A percentile compares a stretch with the other conserved stretches of the same genome.
Evolutionary conservation across 805 yeast species (phyloP).

Genomic region (Candida pseudoglaebosa): DNA sequence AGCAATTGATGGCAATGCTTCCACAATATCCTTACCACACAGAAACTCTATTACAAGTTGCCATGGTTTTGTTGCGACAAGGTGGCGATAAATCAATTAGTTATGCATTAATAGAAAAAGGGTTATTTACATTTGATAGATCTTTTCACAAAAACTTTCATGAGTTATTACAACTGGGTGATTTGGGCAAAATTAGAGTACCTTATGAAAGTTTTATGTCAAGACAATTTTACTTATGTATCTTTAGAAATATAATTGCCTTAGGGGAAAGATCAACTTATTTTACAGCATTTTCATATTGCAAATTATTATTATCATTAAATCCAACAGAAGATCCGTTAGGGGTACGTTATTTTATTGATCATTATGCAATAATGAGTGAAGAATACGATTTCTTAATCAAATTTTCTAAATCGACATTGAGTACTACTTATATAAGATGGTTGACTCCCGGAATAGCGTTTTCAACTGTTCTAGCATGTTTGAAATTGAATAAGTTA

Average conservation of each 20-base stretch:
- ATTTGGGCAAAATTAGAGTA: slow-evolving; percentile 56
- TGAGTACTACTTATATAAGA: slow-evolving; percentile 51
- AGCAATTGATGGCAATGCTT: slow-evolving; percentile 56
- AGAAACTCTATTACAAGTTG: slow-evolving; percentile 74
- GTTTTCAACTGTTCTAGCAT: slow-evolving; percentile 63
- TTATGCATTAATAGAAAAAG: slow-evolving; percentile 71
- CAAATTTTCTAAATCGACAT: slow-evolving; percentile 52
- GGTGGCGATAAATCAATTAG: slow-evolving; percentile 69
- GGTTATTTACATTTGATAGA: slow-evolving; percentile 76
- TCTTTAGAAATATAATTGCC: slow-evolving; percentile 67
- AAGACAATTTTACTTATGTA: slow-evolving; percentile 69
- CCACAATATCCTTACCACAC: slow-evolving; percentile 69
- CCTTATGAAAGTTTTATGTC: slow-evolving; percentile 76
- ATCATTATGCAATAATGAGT: slow-evolving; percentile 66
- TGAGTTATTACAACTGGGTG: slow-evolving; percentile 41
- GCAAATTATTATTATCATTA: slow-evolving; percentile 64
- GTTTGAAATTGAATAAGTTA: slow-evolving; percentile 38
- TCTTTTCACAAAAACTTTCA: slow-evolving; percentile 58
- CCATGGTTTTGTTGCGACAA: slow-evolving; percentile 68
- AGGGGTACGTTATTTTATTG: slow-evolving; percentile 81
- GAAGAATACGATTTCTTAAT: slow-evolving; percentile 62
- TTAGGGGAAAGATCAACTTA: slow-evolving; percentile 76
- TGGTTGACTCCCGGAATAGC: slow-evolving; percentile 76
- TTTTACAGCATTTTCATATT: slow-evolving; percentile 71
- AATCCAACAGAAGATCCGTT: slow-evolving; percentile 79